Evolutionary conservation across 768 basidiomycete species (phyloP).

Genomic region (Suillus spraguei): DNA sequence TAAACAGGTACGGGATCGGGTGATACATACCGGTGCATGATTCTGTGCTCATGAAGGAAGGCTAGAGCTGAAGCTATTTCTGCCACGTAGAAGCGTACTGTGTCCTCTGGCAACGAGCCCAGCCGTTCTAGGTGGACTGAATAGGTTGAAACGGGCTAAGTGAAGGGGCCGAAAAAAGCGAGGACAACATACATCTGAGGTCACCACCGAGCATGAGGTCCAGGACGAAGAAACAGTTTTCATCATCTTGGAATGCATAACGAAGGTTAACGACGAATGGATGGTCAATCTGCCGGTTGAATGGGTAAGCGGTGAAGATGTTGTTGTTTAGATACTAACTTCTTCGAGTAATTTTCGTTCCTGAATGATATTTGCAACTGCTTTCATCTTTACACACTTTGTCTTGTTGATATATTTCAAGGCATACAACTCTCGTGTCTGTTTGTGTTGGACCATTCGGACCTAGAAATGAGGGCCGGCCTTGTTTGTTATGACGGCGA

Average conservation of each 20-base stretch:
- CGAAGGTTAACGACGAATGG: conserved; percentile 93
- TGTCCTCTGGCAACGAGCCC: conserved; percentile 72
- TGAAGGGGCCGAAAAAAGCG: background rate
- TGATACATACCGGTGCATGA: conserved; percentile 86
- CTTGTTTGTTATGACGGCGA: conserved; percentile 18
- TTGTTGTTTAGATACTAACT: conserved; percentile 43
- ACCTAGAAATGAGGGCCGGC: conserved; percentile 55
- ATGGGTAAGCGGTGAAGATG: background rate
- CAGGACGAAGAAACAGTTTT: conserved; percentile 97
- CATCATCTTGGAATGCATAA: conserved; percentile 97
- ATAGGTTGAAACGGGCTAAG: conserved; percentile 4
- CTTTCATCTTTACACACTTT: conserved; percentile 98
- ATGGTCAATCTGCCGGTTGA: conserved; percentile 76
- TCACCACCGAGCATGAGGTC: conserved; percentile 98
- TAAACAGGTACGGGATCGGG: background rate
- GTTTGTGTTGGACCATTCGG: conserved; percentile 98
- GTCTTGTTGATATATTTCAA: conserved; percentile 99
- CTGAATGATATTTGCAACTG: conserved; percentile 96
- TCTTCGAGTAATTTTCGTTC: conserved; percentile 95
- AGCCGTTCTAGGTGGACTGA: conserved; percentile 88
- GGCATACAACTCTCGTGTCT: conserved; percentile 94
- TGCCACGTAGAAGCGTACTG: conserved; percentile 86
- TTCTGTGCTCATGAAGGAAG: conserved; percentile 89
- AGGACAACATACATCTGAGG: conserved; percentile 73
- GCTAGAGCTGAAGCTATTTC: conserved; percentile 87